Percentiles rank a stretch among this genome's conserved stretches.
Evolutionary conservation across 2,329 filamentous ascomycete species (phyloP).

Genomic region (Arthroderma uncinatum): DNA sequence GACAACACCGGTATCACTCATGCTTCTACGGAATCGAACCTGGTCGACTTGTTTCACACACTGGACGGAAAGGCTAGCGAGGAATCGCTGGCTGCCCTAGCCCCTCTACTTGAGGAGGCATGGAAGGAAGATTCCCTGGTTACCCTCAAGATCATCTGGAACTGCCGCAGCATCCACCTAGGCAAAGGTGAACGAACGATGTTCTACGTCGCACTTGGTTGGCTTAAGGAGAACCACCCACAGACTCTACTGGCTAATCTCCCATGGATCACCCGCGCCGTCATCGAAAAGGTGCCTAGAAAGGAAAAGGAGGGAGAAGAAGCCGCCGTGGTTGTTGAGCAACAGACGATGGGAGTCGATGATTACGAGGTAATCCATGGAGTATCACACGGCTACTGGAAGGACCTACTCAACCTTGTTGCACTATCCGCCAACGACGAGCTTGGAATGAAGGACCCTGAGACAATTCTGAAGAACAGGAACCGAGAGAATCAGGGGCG

Average conservation of each 20-base stretch:
- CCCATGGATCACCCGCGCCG: conserved; percentile 44
- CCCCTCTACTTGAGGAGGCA: conserved; percentile 36
- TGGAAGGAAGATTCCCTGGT: conserved; percentile 41
- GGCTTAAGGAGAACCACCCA: conserved; percentile 46
- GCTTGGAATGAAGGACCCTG: conserved; percentile 35
- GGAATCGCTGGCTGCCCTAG: conserved; percentile 24
- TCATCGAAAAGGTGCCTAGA: conserved; percentile 45
- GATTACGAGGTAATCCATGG: conserved; percentile 40
- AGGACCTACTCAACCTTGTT: conserved; percentile 49
- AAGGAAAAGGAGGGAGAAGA: conserved; percentile 28
- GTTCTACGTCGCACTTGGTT: conserved; percentile 46
- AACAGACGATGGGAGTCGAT: conserved; percentile 21
- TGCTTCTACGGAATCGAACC: conserved; percentile 34
- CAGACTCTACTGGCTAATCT: conserved; percentile 45
- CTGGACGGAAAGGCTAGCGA: conserved; percentile 34
- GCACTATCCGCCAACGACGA: conserved; percentile 41
- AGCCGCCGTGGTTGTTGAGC: conserved; percentile 24
- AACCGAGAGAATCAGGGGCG: not conserved
- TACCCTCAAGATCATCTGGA: conserved; percentile 51
- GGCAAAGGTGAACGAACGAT: conserved; percentile 42
- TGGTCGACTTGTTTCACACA: conserved; percentile 47
- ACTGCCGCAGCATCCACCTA: conserved; percentile 49
- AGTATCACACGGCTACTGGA: conserved; percentile 52
- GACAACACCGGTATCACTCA: conserved; percentile 43
- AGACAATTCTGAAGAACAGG: conserved; percentile 32